Evolutionary conservation across 768 basidiomycete genomes (phyloP), one percentile per base, ranked within the genome.

Genomic region (Coprinopsis strossmayeri): DNA sequence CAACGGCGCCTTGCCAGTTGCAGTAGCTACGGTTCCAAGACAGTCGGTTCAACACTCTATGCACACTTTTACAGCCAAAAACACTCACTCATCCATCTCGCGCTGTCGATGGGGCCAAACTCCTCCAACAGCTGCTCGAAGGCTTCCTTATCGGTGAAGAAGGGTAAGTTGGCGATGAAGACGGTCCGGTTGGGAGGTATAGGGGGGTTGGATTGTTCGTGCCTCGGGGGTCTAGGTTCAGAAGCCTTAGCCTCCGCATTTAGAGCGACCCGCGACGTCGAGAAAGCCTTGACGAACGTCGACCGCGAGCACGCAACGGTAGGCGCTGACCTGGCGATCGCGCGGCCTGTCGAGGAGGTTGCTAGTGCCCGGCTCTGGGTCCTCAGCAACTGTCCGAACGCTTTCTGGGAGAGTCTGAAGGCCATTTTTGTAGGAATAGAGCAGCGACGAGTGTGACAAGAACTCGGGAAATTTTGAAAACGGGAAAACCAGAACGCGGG

Each of bases 71-170:
- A 26, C 5, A 32, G 15, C 3, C 4, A 34, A 26, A 24, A 15
- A 27, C 2, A 51, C 50, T 20, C 34, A 51, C 50, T 30, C 11
- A 12, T 12, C 24, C 45, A 45, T 7, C 20, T 24, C 5, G 41
- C 23, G 18, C 2, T 34, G 13, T 39, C 3, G 21, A 51, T 32
- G 15, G 34, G 18, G 3, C 42, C 50, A 46, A 26, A 26, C 20
- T 32, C 50, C 11, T 38, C 35, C 27, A 51, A 51, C 25, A 46
- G 18, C n/a, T 30, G 34, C 27, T 37, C 25, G 12, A 51, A 25
- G 18, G 27, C 50, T 12, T 38, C 45, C 44, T 51, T 23, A 2
- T 45, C 39, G 37, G 37, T 23, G 23, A 51, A 51, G 44, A 51
- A 51, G 17, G 50, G 50, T 7, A 51, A 23, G n/a, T 28, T 25